Percentiles rank a stretch among this genome's conserved stretches.
Conservation (phyloP, 805 yeast genomes). For the Millerozyma acaciae region DNA sequence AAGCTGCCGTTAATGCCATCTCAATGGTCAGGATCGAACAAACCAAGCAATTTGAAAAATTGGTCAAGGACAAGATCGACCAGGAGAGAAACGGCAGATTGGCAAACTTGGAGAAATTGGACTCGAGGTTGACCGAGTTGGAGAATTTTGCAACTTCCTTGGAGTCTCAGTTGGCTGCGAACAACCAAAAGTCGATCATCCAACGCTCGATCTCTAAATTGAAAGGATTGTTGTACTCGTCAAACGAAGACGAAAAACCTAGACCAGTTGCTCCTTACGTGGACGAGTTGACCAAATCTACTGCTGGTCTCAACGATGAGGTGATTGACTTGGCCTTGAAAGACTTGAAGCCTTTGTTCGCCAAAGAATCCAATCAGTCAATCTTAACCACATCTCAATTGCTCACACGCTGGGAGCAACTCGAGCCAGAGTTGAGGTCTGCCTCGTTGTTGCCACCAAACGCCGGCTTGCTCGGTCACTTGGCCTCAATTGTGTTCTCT, state of each 20-base stretch:
- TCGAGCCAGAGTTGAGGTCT: slow-evolving; percentile 82
- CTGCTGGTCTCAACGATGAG: slow-evolving; percentile 28
- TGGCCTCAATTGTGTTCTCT: slow-evolving; percentile 75
- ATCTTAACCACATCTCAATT: slow-evolving; percentile 76
- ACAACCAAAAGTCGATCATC: slow-evolving; percentile 30
- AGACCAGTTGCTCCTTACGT: slow-evolving; percentile 35
- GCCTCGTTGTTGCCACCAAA: slow-evolving; percentile 90
- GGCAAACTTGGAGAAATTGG: slow-evolving; percentile 59
- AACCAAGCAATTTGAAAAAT: slow-evolving; percentile 46
- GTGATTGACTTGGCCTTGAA: slow-evolving; percentile 28
- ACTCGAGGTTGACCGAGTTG: slow-evolving; percentile 50
- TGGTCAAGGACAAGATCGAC: slow-evolving; percentile 29
- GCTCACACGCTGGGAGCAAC: slow-evolving; percentile 70
- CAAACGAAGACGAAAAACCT: slow-evolving; percentile 19
- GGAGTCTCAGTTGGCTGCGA: slow-evolving; percentile 32
- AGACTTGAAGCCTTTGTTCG: slow-evolving; percentile 33
- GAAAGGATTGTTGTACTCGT: slow-evolving; percentile 19
- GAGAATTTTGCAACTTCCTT: slow-evolving; percentile 48
- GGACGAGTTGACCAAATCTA: slow-evolving; percentile 24
- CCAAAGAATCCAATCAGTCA: slow-evolving; percentile 41
- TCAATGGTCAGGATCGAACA: slow-evolving; percentile 64
- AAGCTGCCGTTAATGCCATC: slow-evolving; percentile 72
- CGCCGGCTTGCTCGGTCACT: slow-evolving; percentile 92
- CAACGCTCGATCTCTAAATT: slow-evolving; percentile 31
- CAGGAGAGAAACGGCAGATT: slow-evolving; percentile 70